phyloP scores from a whole-genome alignment of 768 basidiomycete genomes.

The Rickenella mellea region DNA sequence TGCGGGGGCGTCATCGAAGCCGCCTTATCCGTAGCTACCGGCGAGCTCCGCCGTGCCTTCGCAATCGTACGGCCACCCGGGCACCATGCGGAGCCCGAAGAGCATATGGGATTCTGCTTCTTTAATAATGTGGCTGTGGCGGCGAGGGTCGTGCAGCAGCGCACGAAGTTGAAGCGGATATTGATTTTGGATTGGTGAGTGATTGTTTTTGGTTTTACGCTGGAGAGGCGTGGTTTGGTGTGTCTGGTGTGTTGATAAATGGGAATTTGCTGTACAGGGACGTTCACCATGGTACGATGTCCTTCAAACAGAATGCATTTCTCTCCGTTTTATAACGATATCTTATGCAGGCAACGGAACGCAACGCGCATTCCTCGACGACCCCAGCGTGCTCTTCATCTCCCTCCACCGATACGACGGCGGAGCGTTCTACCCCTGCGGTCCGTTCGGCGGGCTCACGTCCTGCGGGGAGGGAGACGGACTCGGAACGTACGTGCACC shows the following conservation, averaged over 20 bases:
- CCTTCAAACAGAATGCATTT: neutral
- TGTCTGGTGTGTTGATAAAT: conserved; percentile 1
- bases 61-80: conserved; percentile 97
- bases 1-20: conserved; percentile 95
- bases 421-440: conserved; percentile 88
- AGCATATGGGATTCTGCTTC: conserved; percentile 99
- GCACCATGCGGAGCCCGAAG: conserved; percentile 96
- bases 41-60: conserved; percentile 75
- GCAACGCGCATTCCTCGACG: conserved; percentile 91
- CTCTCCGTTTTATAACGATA: neutral
- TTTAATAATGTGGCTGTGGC: conserved; percentile 98
- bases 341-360: conserved; percentile 78
- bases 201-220: neutral
- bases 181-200: conserved; percentile 92
- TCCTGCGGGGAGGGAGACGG: conserved; percentile 82
- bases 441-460: conserved; percentile 79
- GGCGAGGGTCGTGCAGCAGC: conserved; percentile 66
- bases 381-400: conserved; percentile 85
- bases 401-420: conserved; percentile 93
- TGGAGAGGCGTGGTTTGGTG: neutral
- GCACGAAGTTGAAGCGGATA: conserved; percentile 65
- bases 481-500: conserved; percentile 64
- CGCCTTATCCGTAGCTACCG: conserved; percentile 72
- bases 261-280: conserved; percentile 51
- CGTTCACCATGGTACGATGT: conserved; percentile 75